Evolutionary conservation across 805 yeast species (phyloP).

Genomic region (Nakazawaea sp.): DNA sequence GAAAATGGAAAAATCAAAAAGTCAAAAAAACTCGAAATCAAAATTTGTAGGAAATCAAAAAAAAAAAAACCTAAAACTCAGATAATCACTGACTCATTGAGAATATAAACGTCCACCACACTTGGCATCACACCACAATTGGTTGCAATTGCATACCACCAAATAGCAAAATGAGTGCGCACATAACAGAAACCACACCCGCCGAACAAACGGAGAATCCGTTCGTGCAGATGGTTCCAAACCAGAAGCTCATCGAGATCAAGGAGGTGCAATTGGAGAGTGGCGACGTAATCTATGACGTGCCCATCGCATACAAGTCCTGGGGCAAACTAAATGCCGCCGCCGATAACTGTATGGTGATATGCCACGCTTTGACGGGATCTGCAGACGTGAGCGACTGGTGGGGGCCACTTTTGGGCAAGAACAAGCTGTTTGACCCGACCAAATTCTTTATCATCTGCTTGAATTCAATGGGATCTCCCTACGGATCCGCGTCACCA

Average conservation of each 20-base stretch:
- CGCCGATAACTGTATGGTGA: slow-evolving; percentile 75
- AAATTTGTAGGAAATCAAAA: too few relatives aligned
- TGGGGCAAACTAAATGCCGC: slow-evolving; percentile 81
- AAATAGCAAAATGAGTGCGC: neutral
- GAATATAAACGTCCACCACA: neutral
- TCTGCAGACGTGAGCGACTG: slow-evolving; percentile 93
- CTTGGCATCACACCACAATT: neutral
- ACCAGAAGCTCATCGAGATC: slow-evolving; percentile 72
- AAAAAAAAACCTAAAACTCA: too few relatives aligned
- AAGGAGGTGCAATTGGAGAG: slow-evolving; percentile 76
- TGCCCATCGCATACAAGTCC: slow-evolving; percentile 92
- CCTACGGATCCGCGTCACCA: slow-evolving; percentile 94
- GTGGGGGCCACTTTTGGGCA: slow-evolving; percentile 97
- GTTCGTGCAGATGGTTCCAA: slow-evolving; percentile 60
- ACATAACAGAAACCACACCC: slow-evolving; percentile 22
- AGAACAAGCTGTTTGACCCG: slow-evolving; percentile 85
- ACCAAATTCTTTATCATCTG: slow-evolving; percentile 80
- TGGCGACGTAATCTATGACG: slow-evolving; percentile 62
- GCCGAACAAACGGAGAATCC: slow-evolving; percentile 56
- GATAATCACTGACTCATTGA: neutral
- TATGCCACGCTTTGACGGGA: slow-evolving; percentile 94
- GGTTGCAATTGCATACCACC: neutral
- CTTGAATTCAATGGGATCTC: slow-evolving; percentile 90
- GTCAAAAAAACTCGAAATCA: neutral
- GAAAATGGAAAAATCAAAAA: neutral